phyloP scores from a whole-genome alignment of 2,329 filamentous ascomycete species.

The Hypoxylon sp. region DNA sequence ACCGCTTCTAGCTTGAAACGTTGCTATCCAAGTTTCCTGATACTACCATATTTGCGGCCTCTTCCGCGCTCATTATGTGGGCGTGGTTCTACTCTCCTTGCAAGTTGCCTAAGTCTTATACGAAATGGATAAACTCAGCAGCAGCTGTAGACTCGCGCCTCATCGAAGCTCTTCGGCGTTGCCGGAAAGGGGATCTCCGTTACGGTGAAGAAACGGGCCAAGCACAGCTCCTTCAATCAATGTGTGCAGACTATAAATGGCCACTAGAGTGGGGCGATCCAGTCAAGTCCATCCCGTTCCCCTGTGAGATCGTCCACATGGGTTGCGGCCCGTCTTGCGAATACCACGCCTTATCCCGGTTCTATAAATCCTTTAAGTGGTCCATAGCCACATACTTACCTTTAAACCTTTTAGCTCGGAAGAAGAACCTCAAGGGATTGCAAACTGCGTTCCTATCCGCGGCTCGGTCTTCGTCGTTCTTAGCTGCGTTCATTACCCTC shows the following conservation, averaged over 20 bases:
- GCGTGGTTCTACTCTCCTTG: constrained; percentile 85
- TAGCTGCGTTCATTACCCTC: constrained; percentile 81
- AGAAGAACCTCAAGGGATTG: constrained; percentile 63
- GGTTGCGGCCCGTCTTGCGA: constrained; percentile 81
- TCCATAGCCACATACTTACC: constrained; percentile 84
- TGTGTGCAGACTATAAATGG: constrained; percentile 80
- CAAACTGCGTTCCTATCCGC: constrained; percentile 70
- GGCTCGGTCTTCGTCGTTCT: constrained; percentile 80
- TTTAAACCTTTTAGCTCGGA: constrained; percentile 74
- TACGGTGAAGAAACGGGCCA: constrained; percentile 83
- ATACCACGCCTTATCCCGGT: constrained; percentile 77
- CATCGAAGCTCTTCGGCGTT: constrained; percentile 79
- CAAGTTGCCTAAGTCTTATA: constrained; percentile 79
- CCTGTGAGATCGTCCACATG: constrained; percentile 89
- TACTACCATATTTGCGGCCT: constrained; percentile 78
- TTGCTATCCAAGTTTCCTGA: constrained; percentile 68
- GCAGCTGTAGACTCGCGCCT: constrained; percentile 82
- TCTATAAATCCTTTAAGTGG: constrained; percentile 78
- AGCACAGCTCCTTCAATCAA: constrained; percentile 74
- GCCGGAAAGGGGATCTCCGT: constrained; percentile 71
- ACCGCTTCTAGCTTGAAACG: constrained; percentile 57
- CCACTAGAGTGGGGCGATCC: constrained; percentile 83
- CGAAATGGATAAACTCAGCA: constrained; percentile 84
- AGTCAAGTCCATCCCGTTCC: constrained; percentile 76
- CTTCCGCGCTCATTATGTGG: constrained; percentile 87